phyloP scores from a whole-genome alignment of 345 rosid genomes.

The Salix brachista region DNA sequence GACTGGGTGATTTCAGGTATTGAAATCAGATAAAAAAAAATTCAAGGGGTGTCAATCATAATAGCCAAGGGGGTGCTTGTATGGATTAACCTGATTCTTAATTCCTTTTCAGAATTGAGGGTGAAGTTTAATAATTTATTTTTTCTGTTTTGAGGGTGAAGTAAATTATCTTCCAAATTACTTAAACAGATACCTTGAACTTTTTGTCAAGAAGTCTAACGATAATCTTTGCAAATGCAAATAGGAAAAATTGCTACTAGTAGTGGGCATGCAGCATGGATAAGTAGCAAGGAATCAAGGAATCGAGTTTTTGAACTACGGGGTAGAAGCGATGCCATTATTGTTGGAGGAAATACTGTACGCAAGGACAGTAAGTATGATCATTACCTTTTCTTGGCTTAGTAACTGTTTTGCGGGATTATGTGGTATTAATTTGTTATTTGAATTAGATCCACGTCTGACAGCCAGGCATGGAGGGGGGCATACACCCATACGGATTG shows the following conservation, averaged over 20 bases:
- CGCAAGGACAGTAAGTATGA: slow-evolving; percentile 69
- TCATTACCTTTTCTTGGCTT: not conserved
- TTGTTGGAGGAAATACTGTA: slow-evolving; percentile 90
- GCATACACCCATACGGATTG: slow-evolving; percentile 78
- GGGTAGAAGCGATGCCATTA: slow-evolving; percentile 81
- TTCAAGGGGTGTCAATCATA: too few relatives aligned
- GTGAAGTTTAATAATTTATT: not conserved
- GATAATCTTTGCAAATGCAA: slow-evolving; percentile 17
- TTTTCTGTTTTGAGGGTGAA: not conserved
- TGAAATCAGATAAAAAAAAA: too few relatives aligned
- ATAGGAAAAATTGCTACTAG: slow-evolving; percentile 91
- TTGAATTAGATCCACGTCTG: slow-evolving; percentile 64
- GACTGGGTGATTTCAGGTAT: too few relatives aligned
- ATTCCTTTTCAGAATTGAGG: too few relatives aligned
- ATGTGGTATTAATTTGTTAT: slow-evolving; percentile 1
- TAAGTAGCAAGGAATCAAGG: slow-evolving; percentile 81
- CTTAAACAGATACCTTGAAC: not conserved
- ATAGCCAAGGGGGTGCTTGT: too few relatives aligned
- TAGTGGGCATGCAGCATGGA: slow-evolving; percentile 94
- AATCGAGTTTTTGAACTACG: slow-evolving; percentile 73
- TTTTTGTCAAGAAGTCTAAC: too few relatives aligned
- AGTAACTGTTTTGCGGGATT: not conserved
- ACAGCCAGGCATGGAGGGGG: slow-evolving; percentile 92
- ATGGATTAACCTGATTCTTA: too few relatives aligned
- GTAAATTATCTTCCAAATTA: not conserved